Evolutionary conservation across 2,329 filamentous ascomycete species (phyloP).

Genomic region (Coniochaeta sp.): DNA sequence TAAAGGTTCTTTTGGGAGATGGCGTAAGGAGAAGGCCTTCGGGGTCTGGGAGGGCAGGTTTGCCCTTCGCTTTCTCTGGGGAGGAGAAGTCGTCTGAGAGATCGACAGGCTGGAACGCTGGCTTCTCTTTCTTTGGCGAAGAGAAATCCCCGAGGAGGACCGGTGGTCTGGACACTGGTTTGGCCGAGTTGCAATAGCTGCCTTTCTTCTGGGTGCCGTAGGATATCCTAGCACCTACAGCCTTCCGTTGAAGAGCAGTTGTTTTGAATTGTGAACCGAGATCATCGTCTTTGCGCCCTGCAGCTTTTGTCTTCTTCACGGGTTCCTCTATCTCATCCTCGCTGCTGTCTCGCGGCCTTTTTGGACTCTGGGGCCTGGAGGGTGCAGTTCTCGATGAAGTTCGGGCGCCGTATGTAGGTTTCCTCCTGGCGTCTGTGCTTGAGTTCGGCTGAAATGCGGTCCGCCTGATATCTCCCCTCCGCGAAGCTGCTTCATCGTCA

Average conservation of each 20-base stretch:
- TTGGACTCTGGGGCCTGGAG: not conserved
- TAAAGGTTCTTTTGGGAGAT: not conserved
- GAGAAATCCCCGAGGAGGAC: not conserved
- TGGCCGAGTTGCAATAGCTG: not conserved
- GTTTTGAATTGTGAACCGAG: not conserved
- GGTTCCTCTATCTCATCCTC: not conserved
- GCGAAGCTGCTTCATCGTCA: not conserved
- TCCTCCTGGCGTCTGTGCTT: not conserved
- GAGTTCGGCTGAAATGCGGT: not conserved
- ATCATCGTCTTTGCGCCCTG: not conserved
- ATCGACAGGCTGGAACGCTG: not conserved
- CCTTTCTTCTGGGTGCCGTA: not conserved
- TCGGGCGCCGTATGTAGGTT: not conserved
- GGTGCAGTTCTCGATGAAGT: not conserved
- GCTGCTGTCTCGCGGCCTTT: not conserved
- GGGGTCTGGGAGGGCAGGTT: not conserved
- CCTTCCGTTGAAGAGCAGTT: not conserved
- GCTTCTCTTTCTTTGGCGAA: not conserved
- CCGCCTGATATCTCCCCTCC: not conserved
- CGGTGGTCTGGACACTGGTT: not conserved
- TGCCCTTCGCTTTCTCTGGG: not conserved
- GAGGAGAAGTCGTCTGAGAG: not conserved
- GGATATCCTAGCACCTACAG: not conserved
- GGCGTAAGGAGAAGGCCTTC: not conserved
- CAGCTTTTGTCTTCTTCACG: not conserved